A percentile compares a stretch with the other conserved stretches of the same genome.
Evolutionary conservation across 768 basidiomycete genomes (phyloP).

Genomic region (Leccinum uliginosum): DNA sequence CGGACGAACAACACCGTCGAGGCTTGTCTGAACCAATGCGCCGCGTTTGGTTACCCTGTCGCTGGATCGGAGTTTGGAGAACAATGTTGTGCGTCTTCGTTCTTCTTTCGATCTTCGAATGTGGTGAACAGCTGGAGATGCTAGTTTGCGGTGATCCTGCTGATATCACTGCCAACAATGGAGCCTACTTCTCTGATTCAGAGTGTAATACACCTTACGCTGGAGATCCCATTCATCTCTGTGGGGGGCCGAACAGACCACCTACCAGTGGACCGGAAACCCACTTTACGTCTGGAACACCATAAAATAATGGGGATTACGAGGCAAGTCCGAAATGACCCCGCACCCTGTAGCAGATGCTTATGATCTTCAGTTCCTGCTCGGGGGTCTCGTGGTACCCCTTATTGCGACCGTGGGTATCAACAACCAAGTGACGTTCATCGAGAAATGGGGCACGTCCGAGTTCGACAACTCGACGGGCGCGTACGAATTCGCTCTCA

Average conservation of each 20-base stretch:
- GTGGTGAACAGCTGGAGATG: neutral
- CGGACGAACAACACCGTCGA: slow-evolving; percentile 62
- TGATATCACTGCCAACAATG: slow-evolving; percentile 43
- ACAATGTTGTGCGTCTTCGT: slow-evolving; percentile 61
- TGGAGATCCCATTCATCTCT: slow-evolving; percentile 66
- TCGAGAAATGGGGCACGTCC: slow-evolving; percentile 62
- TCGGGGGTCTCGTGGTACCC: slow-evolving; percentile 64
- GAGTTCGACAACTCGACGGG: slow-evolving; percentile 65
- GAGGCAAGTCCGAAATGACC: slow-evolving; percentile 43
- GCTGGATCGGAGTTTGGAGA: slow-evolving; percentile 66
- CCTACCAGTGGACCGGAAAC: slow-evolving; percentile 50
- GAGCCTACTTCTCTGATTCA: slow-evolving; percentile 29
- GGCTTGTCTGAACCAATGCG: slow-evolving; percentile 65
- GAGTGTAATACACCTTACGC: slow-evolving; percentile 54
- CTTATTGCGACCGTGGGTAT: slow-evolving; percentile 71
- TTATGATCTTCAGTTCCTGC: slow-evolving; percentile 35
- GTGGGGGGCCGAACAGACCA: slow-evolving; percentile 55
- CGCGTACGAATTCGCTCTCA: slow-evolving; percentile 73
- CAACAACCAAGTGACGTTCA: slow-evolving; percentile 78
- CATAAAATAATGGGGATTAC: slow-evolving; percentile 61
- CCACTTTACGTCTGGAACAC: slow-evolving; percentile 58
- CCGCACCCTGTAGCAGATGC: neutral
- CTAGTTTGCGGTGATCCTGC: slow-evolving; percentile 67
- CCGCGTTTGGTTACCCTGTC: slow-evolving; percentile 66
- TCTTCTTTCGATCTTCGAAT: neutral